Base-by-base conservation (phyloP, 441 rosid genomes). In the Pelargonium cotyledonis region DNA sequence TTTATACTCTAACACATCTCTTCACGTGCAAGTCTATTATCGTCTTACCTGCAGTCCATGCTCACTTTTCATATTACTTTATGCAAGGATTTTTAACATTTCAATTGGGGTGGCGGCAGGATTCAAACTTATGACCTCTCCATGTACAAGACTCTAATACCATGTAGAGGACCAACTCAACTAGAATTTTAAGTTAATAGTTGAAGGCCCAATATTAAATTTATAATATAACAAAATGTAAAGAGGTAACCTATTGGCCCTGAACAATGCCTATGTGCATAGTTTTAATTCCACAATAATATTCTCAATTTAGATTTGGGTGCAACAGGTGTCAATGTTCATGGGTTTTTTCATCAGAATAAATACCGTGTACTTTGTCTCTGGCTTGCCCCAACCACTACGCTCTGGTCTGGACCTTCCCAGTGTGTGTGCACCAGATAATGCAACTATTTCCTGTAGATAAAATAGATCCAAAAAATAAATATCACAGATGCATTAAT, bases 321-420 rank as follows among this genome's bases (percentile, higher is more conserved):
- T 55, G 9, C 23, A 55, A 55, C 23, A 16, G 0, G 8, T 55
- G 21, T 53, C 19, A 8, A 16, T 21, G 16, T 55, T n/a, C 51
- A 44, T 8, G 61, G 61, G 16, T 18, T 15, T 55, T 15, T 16
- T 29, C 35, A 55, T 55, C 21, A 55, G 61, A 65, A 6, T 69
- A 53, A n/a, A 70, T 84, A 93, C 98, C 91, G 95, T 90, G 77
- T 93, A 86, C 79, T 90, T 90, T 12, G 97, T 90, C 81, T 90
- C 97, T 44, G 89, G 90, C 81, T 93, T 93, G 57, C 98, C 98
- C 96, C 94, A 90, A 66, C 96, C 92, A 71, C 98, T 93, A 65
- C 97, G 96, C 4, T 90, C 98, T 74, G 92, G 92, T 84, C 95
- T 90, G 68, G 98, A 78, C 83, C 98, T 86, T 69, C 98, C 98